phyloP scores from a whole-genome alignment of 2,329 filamentous ascomycete genomes.

The Graphilbum ipis-grandicollis region DNA sequence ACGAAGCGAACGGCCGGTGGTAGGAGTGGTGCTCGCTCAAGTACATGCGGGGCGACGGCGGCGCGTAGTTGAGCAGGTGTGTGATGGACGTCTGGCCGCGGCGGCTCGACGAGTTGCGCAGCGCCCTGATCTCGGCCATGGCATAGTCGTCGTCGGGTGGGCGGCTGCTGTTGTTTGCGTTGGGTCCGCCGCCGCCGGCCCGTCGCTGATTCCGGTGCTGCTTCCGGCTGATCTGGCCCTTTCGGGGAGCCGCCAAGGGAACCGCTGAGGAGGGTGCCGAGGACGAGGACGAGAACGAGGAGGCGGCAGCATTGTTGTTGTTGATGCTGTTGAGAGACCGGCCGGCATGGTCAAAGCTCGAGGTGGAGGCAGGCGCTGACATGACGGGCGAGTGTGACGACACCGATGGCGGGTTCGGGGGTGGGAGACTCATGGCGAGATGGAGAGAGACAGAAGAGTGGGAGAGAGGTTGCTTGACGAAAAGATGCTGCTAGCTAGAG shows the following conservation, averaged over 20 bases:
- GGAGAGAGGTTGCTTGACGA: not conserved
- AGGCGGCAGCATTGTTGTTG: too few species aligned
- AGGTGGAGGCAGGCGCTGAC: slow-evolving; percentile 23
- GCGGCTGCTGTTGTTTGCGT: not conserved
- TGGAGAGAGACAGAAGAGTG: not conserved
- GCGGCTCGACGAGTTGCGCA: slow-evolving; percentile 44
- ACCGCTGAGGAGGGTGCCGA: not conserved
- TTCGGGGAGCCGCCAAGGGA: slow-evolving; percentile 38
- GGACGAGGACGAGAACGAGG: too few species aligned
- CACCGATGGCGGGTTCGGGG: slow-evolving; percentile 20
- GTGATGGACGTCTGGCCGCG: slow-evolving; percentile 95
- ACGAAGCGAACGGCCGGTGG: too few species aligned
- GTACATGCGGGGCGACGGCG: slow-evolving; percentile 46
- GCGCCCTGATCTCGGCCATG: slow-evolving; percentile 57
- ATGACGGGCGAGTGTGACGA: slow-evolving; percentile 22
- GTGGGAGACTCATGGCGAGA: slow-evolving; percentile 18
- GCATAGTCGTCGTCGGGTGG: slow-evolving; percentile 64
- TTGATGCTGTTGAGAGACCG: slow-evolving; percentile 14
- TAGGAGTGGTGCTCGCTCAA: slow-evolving; percentile 16
- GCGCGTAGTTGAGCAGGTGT: slow-evolving; percentile 81
- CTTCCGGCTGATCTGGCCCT: slow-evolving; percentile 57
- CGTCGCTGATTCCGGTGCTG: slow-evolving; percentile 72
- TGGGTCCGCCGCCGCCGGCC: slow-evolving; percentile 27
- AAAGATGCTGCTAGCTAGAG: too few species aligned
- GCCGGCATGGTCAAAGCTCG: slow-evolving; percentile 27